Evolutionary conservation across 805 yeast genomes (phyloP), one percentile per base, ranked within the genome.

Genomic region (Ogataea pini): DNA sequence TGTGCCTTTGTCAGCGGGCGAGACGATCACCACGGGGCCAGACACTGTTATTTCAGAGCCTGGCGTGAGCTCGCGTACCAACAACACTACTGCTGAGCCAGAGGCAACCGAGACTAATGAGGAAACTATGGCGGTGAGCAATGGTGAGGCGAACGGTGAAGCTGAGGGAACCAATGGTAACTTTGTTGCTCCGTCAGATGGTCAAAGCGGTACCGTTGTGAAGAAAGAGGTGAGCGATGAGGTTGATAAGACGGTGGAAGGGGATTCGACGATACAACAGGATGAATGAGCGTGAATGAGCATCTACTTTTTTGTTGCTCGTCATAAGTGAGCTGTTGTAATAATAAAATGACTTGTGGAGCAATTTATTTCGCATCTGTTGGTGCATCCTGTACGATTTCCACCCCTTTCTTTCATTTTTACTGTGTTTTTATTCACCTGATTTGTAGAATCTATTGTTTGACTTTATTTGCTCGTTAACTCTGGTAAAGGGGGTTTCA

Each of bases 261-360:
- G 77, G 12, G 82, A 78, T 57, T 62, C 75, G 8, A 76, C 80
- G 1, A 50, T 75, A 14, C 75, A 73, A 22, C 79, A 75, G 49
- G 82, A 77, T 57, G 80, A 81, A 5, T 22, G 25, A 22, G 5
- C 7, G 5, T 8, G 25, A 22, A 22, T 8, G 8, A 22, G 25
- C 25, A 8, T n/a, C n/a, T n/a, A n/a, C n/a, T n/a, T n/a, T n/a
- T n/a, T n/a, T n/a, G n/a, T n/a, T n/a, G n/a, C n/a, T n/a, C n/a
- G n/a, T 22, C 25, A 22, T 22, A 8, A 22, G 7, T 22, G 5
- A 22, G 25, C 25, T 22, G 25, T 22, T 22, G 25, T 22, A 22
- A n/a, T n/a, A n/a, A n/a, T n/a, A n/a, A n/a, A n/a, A n/a, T n/a
- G n/a, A n/a, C n/a, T 22, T 45, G 18, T 32, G 31, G 29, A 27